Evolutionary conservation across 441 rosid species (phyloP).

Genomic region (Codiaeum variegatum): DNA sequence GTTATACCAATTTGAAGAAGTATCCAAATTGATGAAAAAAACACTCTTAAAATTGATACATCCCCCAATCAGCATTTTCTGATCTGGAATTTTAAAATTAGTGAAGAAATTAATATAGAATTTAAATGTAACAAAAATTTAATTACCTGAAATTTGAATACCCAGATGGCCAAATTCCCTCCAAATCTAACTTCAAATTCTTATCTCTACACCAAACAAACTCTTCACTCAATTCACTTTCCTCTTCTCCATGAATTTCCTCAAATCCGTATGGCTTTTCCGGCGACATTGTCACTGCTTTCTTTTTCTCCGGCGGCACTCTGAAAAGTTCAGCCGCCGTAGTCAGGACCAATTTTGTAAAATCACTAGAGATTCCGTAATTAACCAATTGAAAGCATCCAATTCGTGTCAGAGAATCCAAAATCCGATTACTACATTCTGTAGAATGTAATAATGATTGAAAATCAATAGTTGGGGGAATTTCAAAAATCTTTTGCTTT

Average conservation of each 20-base stretch:
- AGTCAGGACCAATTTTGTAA: slow-evolving; percentile 29
- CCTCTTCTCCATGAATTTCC: slow-evolving; percentile 45
- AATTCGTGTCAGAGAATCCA: slow-evolving; percentile 48
- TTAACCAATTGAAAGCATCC: slow-evolving; percentile 82
- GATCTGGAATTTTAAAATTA: no score
- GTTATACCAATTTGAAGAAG: no score
- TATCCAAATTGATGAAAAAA: no score
- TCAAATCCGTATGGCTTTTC: slow-evolving; percentile 54
- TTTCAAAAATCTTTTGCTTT: slow-evolving; percentile 49
- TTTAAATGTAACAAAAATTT: not conserved
- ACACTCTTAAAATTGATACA: no score
- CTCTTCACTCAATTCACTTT: slow-evolving; percentile 42
- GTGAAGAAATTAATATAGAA: not conserved
- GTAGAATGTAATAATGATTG: slow-evolving; percentile 30
- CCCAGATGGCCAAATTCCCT: slow-evolving; percentile 51
- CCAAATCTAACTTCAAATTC: slow-evolving; percentile 38
- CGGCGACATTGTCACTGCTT: slow-evolving; percentile 34
- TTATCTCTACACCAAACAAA: slow-evolving; percentile 52
- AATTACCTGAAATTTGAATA: slow-evolving; percentile 61
- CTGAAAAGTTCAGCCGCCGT: slow-evolving; percentile 39
- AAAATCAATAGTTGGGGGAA: slow-evolving; percentile 60
- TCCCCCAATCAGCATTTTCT: no score
- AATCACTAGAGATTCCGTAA: slow-evolving; percentile 47
- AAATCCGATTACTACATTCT: slow-evolving; percentile 29
- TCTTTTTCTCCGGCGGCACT: slow-evolving; percentile 40